A percentile compares a stretch with the other conserved stretches of the same genome.
These are phyloP conservation scores for Boletus rubescentipes DNA, from an alignment of 768 basidiomycete species.

Conservation along the genomic window DNA sequence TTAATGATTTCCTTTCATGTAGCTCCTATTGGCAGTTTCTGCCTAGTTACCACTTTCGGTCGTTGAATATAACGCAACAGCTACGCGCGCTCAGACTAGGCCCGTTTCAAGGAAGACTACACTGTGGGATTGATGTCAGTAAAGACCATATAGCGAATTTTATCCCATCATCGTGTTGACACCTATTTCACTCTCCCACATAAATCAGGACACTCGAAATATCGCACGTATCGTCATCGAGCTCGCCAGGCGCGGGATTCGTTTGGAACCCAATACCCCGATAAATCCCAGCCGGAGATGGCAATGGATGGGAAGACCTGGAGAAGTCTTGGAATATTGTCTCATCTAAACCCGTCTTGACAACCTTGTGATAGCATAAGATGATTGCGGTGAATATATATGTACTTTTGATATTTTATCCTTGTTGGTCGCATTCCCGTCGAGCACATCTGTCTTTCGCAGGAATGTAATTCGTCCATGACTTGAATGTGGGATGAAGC, in stretches of 20 bases:
- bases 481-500: neutral
- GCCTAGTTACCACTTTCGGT: constrained; percentile 21
- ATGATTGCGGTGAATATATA: constrained; percentile 1
- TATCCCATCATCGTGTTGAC: constrained; percentile 3
- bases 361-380: constrained; percentile 10
- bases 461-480: neutral
- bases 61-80: constrained; percentile 73
- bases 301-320: constrained; percentile 84
- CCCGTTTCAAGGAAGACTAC: constrained; percentile 79
- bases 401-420: neutral
- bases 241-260: constrained; percentile 66
- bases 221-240: constrained; percentile 78
- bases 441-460: neutral
- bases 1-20: neutral
- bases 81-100: constrained; percentile 68
- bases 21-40: constrained; percentile 15
- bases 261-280: constrained; percentile 70
- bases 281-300: constrained; percentile 67
- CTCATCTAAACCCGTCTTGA: constrained; percentile 20
- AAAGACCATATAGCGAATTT: constrained; percentile 1
- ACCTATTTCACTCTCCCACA: constrained; percentile 1
- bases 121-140: constrained; percentile 90
- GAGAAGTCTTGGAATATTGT: constrained; percentile 56
- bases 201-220: constrained; percentile 80
- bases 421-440: neutral